Evolutionary conservation across 768 basidiomycete species (phyloP).

Genomic region (Agaricus sinodeliciosus): DNA sequence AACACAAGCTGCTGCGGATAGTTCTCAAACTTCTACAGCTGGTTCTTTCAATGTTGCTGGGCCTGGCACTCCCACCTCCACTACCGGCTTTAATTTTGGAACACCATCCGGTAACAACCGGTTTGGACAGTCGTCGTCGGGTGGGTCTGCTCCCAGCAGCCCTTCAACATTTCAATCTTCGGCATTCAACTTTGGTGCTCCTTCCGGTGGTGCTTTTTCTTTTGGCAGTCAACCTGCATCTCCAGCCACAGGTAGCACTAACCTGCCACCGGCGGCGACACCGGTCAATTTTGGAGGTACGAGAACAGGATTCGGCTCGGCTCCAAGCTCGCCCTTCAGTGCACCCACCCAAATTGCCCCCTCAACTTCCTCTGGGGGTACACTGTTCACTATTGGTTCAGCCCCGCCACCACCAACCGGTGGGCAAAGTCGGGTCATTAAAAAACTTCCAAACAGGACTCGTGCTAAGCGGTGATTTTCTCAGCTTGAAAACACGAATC

Average conservation of each 20-base stretch:
- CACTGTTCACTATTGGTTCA: constrained; percentile 57
- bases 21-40: constrained; percentile 31
- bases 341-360: constrained; percentile 28
- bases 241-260: constrained; percentile 36
- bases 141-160: constrained; percentile 47
- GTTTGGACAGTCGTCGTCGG: constrained; percentile 35
- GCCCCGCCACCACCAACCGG: constrained; percentile 33
- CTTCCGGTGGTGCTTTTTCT: constrained; percentile 35
- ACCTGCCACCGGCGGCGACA: constrained; percentile 29
- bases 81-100: constrained; percentile 36
- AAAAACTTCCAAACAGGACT: constrained; percentile 46
- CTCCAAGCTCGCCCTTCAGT: constrained; percentile 41
- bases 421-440: constrained; percentile 33
- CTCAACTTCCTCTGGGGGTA: constrained; percentile 30
- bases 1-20: constrained; percentile 24
- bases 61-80: constrained; percentile 27
- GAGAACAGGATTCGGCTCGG: constrained; percentile 24
- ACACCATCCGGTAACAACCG: constrained; percentile 27
- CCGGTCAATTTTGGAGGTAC: constrained; percentile 35
- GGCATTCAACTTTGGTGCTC: constrained; percentile 39
- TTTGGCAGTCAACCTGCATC: constrained; percentile 59
- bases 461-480: constrained; percentile 29
- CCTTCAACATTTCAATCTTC: constrained; percentile 50
- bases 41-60: constrained; percentile 44
- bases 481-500: not conserved